A percentile compares a stretch with the other conserved stretches of the same genome.
These are phyloP conservation scores for Pelargonium citronellum DNA, from an alignment of 441 rosid species.

Conservation along the genomic window DNA sequence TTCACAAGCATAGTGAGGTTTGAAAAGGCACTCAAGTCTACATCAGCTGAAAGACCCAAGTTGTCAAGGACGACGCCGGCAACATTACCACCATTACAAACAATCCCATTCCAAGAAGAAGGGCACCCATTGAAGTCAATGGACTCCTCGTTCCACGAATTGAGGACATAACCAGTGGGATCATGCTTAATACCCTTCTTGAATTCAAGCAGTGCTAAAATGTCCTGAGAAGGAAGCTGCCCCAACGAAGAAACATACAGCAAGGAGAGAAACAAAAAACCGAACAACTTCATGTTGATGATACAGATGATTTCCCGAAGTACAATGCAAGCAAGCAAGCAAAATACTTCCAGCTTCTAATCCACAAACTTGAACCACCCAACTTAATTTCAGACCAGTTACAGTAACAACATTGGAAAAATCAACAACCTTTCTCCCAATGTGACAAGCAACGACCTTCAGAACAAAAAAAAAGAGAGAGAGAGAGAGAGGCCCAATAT, in stretches of 20 bases:
- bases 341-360: constrained; percentile 21
- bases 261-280: constrained; percentile 41
- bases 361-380: constrained; percentile 22
- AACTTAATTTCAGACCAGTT: neutral
- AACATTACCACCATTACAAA: constrained; percentile 83
- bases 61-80: constrained; percentile 84
- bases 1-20: constrained; percentile 86
- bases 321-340: constrained; percentile 18
- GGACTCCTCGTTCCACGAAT: constrained; percentile 95
- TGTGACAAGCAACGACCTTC: constrained; percentile 8
- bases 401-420: constrained; percentile 18
- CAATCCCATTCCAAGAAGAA: constrained; percentile 90
- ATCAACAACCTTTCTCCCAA: constrained; percentile 15
- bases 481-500: constrained; percentile 15
- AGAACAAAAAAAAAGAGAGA: no score
- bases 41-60: constrained; percentile 69
- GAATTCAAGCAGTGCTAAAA: constrained; percentile 83
- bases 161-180: constrained; percentile 81
- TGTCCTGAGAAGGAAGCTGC: constrained; percentile 96
- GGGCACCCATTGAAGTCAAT: constrained; percentile 94
- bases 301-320: constrained; percentile 18
- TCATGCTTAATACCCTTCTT: constrained; percentile 92
- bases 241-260: constrained; percentile 53
- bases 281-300: constrained; percentile 44
- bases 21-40: constrained; percentile 62